Conservation (phyloP, 139 green algal species). For the Chlamydomonas sp. region DNA sequence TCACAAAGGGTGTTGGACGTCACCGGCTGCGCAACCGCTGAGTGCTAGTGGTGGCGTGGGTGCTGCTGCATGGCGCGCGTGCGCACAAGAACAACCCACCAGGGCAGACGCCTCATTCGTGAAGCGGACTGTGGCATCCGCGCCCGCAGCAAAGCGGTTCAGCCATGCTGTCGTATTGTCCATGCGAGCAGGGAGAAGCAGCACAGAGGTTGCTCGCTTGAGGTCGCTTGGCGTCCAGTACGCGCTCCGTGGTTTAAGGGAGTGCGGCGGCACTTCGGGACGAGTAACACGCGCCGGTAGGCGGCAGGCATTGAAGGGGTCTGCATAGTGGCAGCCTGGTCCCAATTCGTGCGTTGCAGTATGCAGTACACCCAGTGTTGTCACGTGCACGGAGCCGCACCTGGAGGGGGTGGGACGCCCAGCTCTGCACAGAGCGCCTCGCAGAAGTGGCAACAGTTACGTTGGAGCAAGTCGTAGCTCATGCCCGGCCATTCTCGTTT, state of each 20-base stretch:
- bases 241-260: too few species aligned
- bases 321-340: too few species aligned
- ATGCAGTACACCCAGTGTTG: background rate
- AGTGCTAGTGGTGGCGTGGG: background rate
- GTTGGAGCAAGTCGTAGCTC: conserved; percentile 75
- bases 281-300: too few species aligned
- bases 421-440: conserved; percentile 68
- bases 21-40: too few species aligned
- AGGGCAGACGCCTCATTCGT: conserved; percentile 40
- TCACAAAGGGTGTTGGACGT: too few species aligned
- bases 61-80: background rate
- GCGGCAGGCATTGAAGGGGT: too few species aligned
- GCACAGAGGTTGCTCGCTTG: background rate
- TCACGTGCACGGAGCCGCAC: background rate
- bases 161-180: conserved; percentile 58
- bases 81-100: background rate
- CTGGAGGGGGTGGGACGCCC: conserved; percentile 48
- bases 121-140: conserved; percentile 52
- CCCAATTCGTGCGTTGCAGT: background rate
- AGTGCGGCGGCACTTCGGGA: too few species aligned
- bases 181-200: too few species aligned
- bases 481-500: conserved; percentile 46
- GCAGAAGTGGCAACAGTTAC: conserved; percentile 88
- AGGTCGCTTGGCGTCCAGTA: background rate
- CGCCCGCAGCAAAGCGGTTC: conserved; percentile 66